Conservation (phyloP, 129 eudicot genomes). For the Kitagawia praeruptora region DNA sequence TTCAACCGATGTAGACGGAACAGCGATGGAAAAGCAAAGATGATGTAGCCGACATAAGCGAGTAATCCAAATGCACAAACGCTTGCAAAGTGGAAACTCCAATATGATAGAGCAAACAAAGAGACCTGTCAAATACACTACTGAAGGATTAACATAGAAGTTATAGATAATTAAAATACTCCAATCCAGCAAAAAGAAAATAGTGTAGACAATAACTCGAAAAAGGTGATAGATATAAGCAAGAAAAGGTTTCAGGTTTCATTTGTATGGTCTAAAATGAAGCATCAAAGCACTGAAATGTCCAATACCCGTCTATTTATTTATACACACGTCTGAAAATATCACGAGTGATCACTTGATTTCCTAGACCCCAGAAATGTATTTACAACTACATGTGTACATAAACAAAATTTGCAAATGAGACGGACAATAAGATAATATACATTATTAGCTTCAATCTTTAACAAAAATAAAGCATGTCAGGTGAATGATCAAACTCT, state of each 20-base stretch:
- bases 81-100: constrained; percentile 82
- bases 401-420: not conserved
- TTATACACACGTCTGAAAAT: not conserved
- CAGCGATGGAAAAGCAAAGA: constrained; percentile 68
- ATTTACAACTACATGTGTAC: no score
- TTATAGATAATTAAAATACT: constrained; percentile 19
- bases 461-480: not conserved
- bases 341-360: not conserved
- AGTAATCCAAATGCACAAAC: constrained; percentile 76
- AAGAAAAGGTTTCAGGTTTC: no score
- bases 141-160: constrained; percentile 31
- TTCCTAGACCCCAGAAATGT: not conserved
- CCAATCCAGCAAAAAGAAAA: constrained; percentile 3
- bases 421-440: not conserved
- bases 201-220: not conserved
- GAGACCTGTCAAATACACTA: constrained; percentile 72
- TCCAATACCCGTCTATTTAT: not conserved
- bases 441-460: not conserved
- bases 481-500: not conserved
- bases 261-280: not conserved
- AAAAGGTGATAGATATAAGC: not conserved
- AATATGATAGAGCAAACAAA: constrained; percentile 65
- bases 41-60: constrained; percentile 68
- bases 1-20: constrained; percentile 72
- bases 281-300: not conserved